These are phyloP conservation scores for Saccharomycopsis synnaedendra DNA, from an alignment of 805 yeast genomes.

Conservation along the genomic window DNA sequence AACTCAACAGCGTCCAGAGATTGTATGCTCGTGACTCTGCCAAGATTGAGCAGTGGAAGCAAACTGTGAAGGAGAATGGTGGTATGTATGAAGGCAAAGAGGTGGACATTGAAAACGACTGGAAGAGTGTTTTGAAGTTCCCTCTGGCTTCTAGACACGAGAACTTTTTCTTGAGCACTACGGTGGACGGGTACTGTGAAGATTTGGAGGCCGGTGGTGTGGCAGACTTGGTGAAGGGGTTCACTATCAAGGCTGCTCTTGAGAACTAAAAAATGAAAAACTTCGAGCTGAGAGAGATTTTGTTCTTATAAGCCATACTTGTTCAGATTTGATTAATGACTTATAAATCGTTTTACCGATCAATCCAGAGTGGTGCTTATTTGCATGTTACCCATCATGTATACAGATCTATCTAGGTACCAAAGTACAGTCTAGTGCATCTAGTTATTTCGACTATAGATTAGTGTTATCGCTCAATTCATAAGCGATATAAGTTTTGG, in stretches of 20 bases:
- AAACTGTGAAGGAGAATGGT: slow-evolving; percentile 56
- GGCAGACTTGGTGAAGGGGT: slow-evolving; percentile 51
- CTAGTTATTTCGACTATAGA: no score
- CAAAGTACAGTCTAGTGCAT: no score
- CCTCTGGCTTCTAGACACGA: slow-evolving; percentile 66
- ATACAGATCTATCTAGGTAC: no score
- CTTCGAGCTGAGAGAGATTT: not conserved
- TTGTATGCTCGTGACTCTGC: slow-evolving; percentile 56
- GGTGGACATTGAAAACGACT: slow-evolving; percentile 40
- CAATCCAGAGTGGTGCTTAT: no score
- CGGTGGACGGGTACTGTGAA: slow-evolving; percentile 58
- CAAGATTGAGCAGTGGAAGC: slow-evolving; percentile 67
- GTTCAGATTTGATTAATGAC: not conserved
- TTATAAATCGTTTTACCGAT: no score
- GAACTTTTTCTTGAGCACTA: slow-evolving; percentile 54
- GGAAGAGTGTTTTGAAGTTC: slow-evolving; percentile 53
- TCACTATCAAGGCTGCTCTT: slow-evolving; percentile 45
- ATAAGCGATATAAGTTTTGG: no score
- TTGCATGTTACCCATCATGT: no score
- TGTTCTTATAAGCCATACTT: not conserved
- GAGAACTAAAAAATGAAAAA: slow-evolving; percentile 19
- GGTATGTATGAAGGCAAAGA: slow-evolving; percentile 26
- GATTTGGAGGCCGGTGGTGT: slow-evolving; percentile 64
- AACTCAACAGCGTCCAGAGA: slow-evolving; percentile 75
- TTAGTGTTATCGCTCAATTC: no score